A percentile compares a stretch with the other conserved stretches of the same genome.
Evolutionary conservation across 495 filamentous ascomycete genomes (phyloP).

Genomic region (Darksidea phi): DNA sequence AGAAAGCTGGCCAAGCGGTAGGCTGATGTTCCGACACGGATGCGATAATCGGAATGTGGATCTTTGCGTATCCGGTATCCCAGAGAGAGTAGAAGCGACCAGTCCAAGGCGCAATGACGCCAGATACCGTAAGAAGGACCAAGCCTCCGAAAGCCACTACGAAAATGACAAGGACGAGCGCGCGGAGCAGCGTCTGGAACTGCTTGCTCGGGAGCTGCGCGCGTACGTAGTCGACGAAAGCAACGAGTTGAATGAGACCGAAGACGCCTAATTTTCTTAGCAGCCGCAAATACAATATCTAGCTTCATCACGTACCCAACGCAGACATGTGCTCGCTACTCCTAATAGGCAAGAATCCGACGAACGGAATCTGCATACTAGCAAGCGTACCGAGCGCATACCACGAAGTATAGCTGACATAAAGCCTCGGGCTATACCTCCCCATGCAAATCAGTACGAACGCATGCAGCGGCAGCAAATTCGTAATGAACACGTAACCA

Average conservation of each 20-base stretch:
- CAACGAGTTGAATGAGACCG: conserved; percentile 90
- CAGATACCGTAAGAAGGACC: conserved; percentile 77
- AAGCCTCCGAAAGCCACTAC: conserved; percentile 70
- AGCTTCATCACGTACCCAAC: conserved; percentile 60
- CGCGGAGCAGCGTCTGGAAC: conserved; percentile 81
- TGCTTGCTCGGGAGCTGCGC: conserved; percentile 84
- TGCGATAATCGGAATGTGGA: conserved; percentile 99
- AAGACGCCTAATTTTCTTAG: conserved; percentile 73
- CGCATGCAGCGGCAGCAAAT: conserved; percentile 90
- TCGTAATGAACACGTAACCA: conserved; percentile 99
- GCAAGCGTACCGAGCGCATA: conserved; percentile 94
- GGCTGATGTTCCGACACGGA: conserved; percentile 99
- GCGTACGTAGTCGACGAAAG: conserved; percentile 87
- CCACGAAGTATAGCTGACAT: conserved; percentile 97
- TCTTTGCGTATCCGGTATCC: conserved; percentile 99
- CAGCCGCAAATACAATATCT: not conserved
- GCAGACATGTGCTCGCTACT: conserved; percentile 99
- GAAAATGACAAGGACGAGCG: conserved; percentile 75
- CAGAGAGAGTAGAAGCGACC: conserved; percentile 99
- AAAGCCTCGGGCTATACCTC: conserved; percentile 86
- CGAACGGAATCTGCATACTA: conserved; percentile 99
- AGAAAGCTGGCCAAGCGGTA: conserved; percentile 99
- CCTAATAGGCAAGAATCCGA: conserved; percentile 92
- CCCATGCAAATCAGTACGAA: conserved; percentile 98
- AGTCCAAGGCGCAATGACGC: conserved; percentile 95